Percentiles rank a stretch among this genome's conserved stretches.
phyloP scores from a whole-genome alignment of 106 monocot genomes.

The Chionographis japonica region DNA sequence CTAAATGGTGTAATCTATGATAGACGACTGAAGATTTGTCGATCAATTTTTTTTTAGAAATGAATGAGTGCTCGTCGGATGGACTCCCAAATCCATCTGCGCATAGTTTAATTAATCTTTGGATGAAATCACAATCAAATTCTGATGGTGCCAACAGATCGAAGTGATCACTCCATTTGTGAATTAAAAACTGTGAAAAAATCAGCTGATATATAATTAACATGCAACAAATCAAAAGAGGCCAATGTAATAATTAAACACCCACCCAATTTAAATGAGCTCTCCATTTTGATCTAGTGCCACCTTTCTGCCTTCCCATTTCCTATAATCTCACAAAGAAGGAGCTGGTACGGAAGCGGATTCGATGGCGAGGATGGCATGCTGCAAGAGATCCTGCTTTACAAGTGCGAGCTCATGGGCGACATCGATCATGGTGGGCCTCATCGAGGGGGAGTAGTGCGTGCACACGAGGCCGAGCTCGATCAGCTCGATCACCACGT shows the following conservation, averaged over 20 bases:
- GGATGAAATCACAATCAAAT: too few species aligned
- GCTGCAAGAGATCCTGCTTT: conserved; percentile 37
- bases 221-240: conserved; percentile 1
- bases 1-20: too few species aligned
- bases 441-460: conserved; percentile 23
- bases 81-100: too few species aligned
- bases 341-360: conserved; percentile 9
- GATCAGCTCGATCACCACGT: conserved; percentile 28
- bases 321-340: conserved; percentile 11
- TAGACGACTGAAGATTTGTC: too few species aligned
- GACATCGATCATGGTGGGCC: conserved; percentile 57
- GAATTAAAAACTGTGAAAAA: conserved; percentile 24
- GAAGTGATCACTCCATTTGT: conserved; percentile 33
- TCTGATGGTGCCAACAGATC: background rate
- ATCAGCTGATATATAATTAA: conserved; percentile 10
- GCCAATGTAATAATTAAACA: conserved; percentile 6
- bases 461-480: conserved; percentile 46
- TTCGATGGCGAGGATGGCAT: conserved; percentile 4
- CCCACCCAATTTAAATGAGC: conserved; percentile 8
- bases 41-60: too few species aligned
- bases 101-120: too few species aligned
- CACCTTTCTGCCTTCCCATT: conserved; percentile 4
- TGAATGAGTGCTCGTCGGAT: too few species aligned
- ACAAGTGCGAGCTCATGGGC: conserved; percentile 43
- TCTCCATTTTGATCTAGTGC: conserved; percentile 7